Percentiles rank a stretch among this genome's conserved stretches.
phyloP scores from a whole-genome alignment of 352 stramenopile genomes.

The Pythium vanterpoolii region DNA sequence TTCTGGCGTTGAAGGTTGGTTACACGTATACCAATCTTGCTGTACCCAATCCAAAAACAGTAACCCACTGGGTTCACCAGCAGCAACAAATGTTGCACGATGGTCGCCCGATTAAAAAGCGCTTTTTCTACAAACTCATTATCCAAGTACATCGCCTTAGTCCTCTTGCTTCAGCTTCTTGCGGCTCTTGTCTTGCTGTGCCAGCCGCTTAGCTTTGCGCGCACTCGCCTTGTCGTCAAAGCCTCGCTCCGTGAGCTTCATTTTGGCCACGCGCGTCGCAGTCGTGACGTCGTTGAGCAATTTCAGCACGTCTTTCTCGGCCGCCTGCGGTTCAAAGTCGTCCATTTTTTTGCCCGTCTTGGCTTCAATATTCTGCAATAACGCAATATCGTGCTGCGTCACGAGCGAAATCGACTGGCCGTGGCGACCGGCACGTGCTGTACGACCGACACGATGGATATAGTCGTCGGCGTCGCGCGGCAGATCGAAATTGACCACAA shows the following conservation, averaged over 20 bases:
- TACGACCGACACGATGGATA: constrained; percentile 97
- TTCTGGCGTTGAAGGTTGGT: constrained; percentile 1
- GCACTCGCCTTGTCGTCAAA: constrained; percentile 86
- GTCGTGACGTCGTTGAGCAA: constrained; percentile 95
- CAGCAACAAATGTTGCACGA: constrained; percentile 23
- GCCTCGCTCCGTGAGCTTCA: constrained; percentile 85
- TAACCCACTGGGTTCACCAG: neutral
- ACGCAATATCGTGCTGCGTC: constrained; percentile 91
- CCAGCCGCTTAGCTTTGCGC: constrained; percentile 61
- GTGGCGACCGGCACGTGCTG: constrained; percentile 88
- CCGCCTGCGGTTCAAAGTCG: constrained; percentile 75
- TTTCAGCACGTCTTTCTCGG: constrained; percentile 93
- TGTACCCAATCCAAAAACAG: neutral
- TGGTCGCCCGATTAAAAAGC: constrained; percentile 2
- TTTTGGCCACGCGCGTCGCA: constrained; percentile 91
- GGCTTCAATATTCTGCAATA: constrained; percentile 95
- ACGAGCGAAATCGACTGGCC: constrained; percentile 94
- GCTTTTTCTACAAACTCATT: neutral
- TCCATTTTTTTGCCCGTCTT: constrained; percentile 90
- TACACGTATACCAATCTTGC: neutral
- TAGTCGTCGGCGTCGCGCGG: constrained; percentile 96
- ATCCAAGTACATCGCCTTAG: constrained; percentile 8
- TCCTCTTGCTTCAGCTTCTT: constrained; percentile 13
- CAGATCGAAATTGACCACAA: constrained; percentile 98
- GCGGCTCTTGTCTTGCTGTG: constrained; percentile 40